Percentiles rank a stretch among this genome's conserved stretches.
These are phyloP conservation scores for Mycena albidolilacea DNA, from an alignment of 768 basidiomycete species.

Conservation along the genomic window DNA sequence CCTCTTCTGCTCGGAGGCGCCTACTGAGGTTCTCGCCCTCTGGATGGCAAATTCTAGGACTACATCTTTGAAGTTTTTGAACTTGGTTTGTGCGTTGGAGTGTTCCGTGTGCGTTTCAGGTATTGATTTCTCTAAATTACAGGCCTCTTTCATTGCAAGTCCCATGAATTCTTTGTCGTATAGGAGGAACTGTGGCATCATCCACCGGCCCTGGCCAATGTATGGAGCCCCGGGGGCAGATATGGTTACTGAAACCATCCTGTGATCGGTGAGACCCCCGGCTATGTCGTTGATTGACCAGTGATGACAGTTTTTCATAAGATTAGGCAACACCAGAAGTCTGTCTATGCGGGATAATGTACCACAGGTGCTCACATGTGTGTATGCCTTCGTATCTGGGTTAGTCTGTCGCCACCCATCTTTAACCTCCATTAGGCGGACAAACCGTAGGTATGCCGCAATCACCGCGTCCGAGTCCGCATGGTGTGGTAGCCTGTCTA, in stretches of 20 bases:
- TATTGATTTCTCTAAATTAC: not conserved
- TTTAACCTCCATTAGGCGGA: not conserved
- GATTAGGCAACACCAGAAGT: too few relatives aligned
- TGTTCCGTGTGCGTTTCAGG: not conserved
- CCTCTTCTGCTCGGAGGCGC: not conserved
- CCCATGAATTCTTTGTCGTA: slow-evolving; percentile 11
- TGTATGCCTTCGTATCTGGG: not conserved
- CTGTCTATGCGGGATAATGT: too few relatives aligned
- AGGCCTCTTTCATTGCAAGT: not conserved
- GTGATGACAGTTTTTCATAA: too few relatives aligned
- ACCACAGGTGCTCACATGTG: not conserved
- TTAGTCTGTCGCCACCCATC: not conserved
- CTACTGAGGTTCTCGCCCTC: not conserved
- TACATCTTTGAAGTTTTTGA: not conserved
- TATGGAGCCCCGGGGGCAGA: not conserved
- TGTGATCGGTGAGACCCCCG: too few relatives aligned
- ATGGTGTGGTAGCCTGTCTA: slow-evolving; percentile 9
- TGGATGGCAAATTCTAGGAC: not conserved
- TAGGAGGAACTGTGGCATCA: not conserved
- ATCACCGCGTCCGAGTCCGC: not conserved
- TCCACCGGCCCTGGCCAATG: not conserved
- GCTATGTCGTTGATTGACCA: too few relatives aligned
- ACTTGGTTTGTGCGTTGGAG: not conserved
- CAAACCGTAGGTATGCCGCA: too few relatives aligned
- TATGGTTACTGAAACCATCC: too few relatives aligned